Base-by-base conservation (phyloP, 1,139 yeast species). In the Scheffersomyces quercinus region DNA sequence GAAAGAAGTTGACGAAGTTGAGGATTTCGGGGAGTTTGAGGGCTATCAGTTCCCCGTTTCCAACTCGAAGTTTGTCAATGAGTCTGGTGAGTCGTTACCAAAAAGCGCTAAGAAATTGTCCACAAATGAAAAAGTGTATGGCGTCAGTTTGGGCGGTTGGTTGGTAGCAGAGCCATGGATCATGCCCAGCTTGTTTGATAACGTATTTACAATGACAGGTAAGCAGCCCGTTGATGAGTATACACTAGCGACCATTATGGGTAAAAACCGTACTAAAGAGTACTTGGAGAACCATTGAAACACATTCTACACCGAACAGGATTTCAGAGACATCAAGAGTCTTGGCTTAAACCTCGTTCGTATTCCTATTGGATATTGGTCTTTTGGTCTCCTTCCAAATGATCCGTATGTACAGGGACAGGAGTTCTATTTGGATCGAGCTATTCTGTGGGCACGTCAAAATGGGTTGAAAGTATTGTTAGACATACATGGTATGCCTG, bases 331-430 rank as follows among this genome's bases (percentile, higher is more conserved):
- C 45, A 88, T 93, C 45, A 75, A 77, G 29, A 54, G 61, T 8
- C 76, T 78, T 54, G 97, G 97, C 1, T 76, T 91, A 55, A 91
- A 91, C 67, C 75, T 85, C 48, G 97, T 88, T 30, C 80, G 98
- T 56, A 85, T 91, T 47, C 98, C 98, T 26, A 80, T 91, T 48
- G 98, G 98, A 6, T 93, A 91, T 71, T 91, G 99, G 99, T 97
- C 98, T 3, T 93, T 87, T 64, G 67, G 76, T 39, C 67, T 71
- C 36, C 68, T 80, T 45, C 77, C 70, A 15, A 67, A 71, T 47
- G 99, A 93, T 62, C 97, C 98, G 6, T 91, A 88, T 61, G 95
- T 88, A 38, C 84, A 81, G 59, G 97, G 97, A 24, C 97, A 90
- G 68, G 81, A 75, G 43, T 60, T 66, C 13, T 88, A 85, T 62